Evolutionary conservation across 768 basidiomycete genomes (phyloP).

Genomic region (Xerocomus spinulosus): DNA sequence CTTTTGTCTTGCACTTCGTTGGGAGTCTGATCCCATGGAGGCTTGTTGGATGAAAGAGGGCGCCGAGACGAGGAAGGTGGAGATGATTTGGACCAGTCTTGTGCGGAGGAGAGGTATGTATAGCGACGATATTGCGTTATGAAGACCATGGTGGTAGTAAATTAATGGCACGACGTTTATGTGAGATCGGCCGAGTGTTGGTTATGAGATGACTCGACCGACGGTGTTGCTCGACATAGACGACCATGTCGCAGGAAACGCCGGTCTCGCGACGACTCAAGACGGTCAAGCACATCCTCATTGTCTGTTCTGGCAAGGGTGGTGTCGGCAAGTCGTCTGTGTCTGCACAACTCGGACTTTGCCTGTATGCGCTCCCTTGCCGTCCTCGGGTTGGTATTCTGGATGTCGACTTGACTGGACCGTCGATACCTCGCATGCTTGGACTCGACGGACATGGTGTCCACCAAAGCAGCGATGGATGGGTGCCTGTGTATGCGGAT

Average conservation of each 20-base stretch:
- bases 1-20: slow-evolving; percentile 62
- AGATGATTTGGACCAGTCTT: slow-evolving; percentile 6
- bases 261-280: slow-evolving; percentile 69
- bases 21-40: slow-evolving; percentile 42
- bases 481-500: slow-evolving; percentile 98
- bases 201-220: neutral
- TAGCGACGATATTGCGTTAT: neutral
- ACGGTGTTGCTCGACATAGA: neutral
- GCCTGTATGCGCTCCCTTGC: slow-evolving; percentile 67
- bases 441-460: slow-evolving; percentile 83
- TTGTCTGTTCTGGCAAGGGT: slow-evolving; percentile 95
- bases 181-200: neutral
- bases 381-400: slow-evolving; percentile 78
- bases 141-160: neutral
- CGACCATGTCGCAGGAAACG: slow-evolving; percentile 37
- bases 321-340: slow-evolving; percentile 99
- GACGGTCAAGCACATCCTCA: slow-evolving; percentile 77
- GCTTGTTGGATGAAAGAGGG: slow-evolving; percentile 70
- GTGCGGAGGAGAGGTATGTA: neutral
- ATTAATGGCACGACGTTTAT: slow-evolving; percentile 7
- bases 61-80: slow-evolving; percentile 36
- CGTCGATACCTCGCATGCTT: slow-evolving; percentile 93
- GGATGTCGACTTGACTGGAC: slow-evolving; percentile 91
- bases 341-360: slow-evolving; percentile 85
- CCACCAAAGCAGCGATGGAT: slow-evolving; percentile 91